These are phyloP conservation scores for Telopea speciosissima DNA, from an alignment of 177 flowering plant genomes.

Conservation along the genomic window DNA sequence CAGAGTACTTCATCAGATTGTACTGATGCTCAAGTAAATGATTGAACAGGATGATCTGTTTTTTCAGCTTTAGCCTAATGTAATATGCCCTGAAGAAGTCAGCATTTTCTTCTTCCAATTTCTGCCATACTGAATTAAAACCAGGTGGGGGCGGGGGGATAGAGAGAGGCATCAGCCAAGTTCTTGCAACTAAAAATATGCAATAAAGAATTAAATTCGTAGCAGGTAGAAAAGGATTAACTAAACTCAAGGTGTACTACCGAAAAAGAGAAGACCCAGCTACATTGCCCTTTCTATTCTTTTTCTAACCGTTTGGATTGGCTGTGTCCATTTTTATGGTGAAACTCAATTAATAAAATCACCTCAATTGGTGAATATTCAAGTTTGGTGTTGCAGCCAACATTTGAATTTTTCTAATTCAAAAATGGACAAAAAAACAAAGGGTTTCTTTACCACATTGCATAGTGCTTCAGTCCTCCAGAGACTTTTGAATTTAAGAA, in stretches of 20 bases:
- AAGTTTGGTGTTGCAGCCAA: not conserved
- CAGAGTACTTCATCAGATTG: conserved; percentile 65
- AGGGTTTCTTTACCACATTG: too few relatives aligned
- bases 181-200: not conserved
- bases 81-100: conserved; percentile 95
- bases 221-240: not conserved
- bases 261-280: not conserved
- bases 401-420: too few relatives aligned
- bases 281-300: not conserved
- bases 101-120: conserved; percentile 95
- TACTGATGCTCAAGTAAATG: conserved; percentile 88
- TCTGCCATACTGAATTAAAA: conserved; percentile 80
- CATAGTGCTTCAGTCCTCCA: not conserved
- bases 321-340: too few relatives aligned
- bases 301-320: too few relatives aligned
- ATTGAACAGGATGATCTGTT: conserved; percentile 84
- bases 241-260: not conserved
- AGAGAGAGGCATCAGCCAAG: conserved; percentile 1
- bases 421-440: too few relatives aligned
- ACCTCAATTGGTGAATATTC: not conserved
- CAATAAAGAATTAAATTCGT: not conserved
- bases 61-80: conserved; percentile 86
- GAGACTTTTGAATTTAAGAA: too few relatives aligned
- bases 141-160: conserved; percentile 1
- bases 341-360: too few relatives aligned